A percentile compares a stretch with the other conserved stretches of the same genome.
These are phyloP conservation scores for Sporodiniella umbellata DNA, from an alignment of 371 early-diverging fungal genomes.

Conservation along the genomic window DNA sequence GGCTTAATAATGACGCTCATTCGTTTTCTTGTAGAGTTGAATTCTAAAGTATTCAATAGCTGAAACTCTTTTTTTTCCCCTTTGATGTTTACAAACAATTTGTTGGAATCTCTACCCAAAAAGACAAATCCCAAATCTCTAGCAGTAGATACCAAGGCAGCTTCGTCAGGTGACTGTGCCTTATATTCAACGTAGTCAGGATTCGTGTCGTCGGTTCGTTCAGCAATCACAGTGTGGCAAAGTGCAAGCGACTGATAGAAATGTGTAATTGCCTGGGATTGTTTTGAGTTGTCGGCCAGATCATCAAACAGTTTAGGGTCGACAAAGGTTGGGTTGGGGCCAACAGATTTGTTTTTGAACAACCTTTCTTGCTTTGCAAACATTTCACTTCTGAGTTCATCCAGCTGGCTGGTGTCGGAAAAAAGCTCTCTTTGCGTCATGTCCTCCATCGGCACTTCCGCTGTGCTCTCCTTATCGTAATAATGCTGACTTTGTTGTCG, in stretches of 20 bases:
- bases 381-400: conserved; percentile 37
- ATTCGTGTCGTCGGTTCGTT: conserved; percentile 41
- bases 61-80: conserved; percentile 60
- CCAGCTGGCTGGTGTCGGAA: conserved; percentile 7
- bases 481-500: conserved; percentile 45
- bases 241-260: conserved; percentile 73
- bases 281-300: conserved; percentile 32
- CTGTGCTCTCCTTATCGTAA: neutral
- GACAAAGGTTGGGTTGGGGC: conserved; percentile 39
- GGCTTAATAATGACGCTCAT: conserved; percentile 80
- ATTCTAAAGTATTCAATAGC: conserved; percentile 77
- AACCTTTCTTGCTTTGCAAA: conserved; percentile 30
- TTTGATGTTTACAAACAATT: conserved; percentile 61
- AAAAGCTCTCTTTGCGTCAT: conserved; percentile 3
- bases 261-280: conserved; percentile 62
- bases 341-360: conserved; percentile 36
- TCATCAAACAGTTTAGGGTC: conserved; percentile 44
- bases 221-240: conserved; percentile 79
- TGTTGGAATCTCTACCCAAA: conserved; percentile 63
- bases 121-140: conserved; percentile 88
- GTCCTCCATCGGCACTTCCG: conserved; percentile 13
- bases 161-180: conserved; percentile 94
- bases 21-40: conserved; percentile 80
- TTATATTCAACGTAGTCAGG: conserved; percentile 67
- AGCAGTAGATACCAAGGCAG: conserved; percentile 88